Evolutionary conservation across 352 stramenopile species (phyloP), one percentile per base, ranked within the genome.

Genomic region (Phytophthora sp.): DNA sequence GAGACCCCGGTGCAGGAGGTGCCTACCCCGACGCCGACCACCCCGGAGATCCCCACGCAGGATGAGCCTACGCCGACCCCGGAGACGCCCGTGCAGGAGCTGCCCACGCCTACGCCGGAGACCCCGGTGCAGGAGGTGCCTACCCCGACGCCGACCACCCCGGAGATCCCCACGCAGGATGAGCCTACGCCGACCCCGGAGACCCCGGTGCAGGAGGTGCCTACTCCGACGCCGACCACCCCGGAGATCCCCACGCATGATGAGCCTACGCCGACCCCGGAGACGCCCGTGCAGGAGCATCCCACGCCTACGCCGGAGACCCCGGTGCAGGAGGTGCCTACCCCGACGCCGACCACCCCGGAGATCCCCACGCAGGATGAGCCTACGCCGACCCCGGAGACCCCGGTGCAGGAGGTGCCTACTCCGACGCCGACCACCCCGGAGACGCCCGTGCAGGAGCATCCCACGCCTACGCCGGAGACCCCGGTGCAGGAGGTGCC

Each of bases 401-500:
- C n/a, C 35, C 35, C 35, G 11, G n/a, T 21, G 35, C 35, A 42
- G 35, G 15, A 42, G 35, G 17, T 21, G 35, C 35, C 42, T 2
- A 18, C 35, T 4, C 35, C 15, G 35, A 42, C 35, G 35, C 35
- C 35, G n/a, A 42, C 35, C 20, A 23, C 15, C 35, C 35, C 35
- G 10, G 39, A 46, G 39, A 46, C 20, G 17, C 42, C 42, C 3
- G 15, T 8, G 5, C 39, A 46, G 20, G 39, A 46, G 8, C 3
- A 46, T 18, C 39, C 39, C 10, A 46, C 39, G 13, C 39, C 39
- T 5, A 20, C 20, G 18, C 17, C 39, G 39, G 39, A 53, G 45
- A 53, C 45, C 28, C 45, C 45, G n/a, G 45, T 53, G 45, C 27
- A 26, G 39, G 39, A 46, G 35, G 3, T 20, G 35, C 35, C 35